A percentile compares a stretch with the other conserved stretches of the same genome.
phyloP scores from a whole-genome alignment of 257 asterid genomes.

The Petrea volubilis region DNA sequence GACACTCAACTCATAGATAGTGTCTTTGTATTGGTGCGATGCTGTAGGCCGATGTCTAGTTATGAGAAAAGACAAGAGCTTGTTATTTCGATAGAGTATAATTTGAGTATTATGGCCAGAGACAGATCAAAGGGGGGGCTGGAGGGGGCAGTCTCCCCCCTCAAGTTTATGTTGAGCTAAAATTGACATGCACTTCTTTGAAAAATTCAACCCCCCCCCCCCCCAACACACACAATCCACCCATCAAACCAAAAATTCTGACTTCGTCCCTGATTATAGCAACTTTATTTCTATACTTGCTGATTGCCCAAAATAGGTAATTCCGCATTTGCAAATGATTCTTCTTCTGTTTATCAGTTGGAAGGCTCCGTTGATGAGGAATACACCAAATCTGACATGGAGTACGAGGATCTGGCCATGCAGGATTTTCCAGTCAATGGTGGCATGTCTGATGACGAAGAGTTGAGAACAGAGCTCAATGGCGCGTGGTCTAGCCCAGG shows the following conservation, averaged over 20 bases:
- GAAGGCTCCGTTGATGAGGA: slow-evolving; percentile 94
- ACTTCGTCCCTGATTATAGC: too few species aligned
- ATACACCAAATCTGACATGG: slow-evolving; percentile 80
- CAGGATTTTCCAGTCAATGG: slow-evolving; percentile 45
- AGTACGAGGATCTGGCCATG: slow-evolving; percentile 89
- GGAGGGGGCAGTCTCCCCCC: too few species aligned
- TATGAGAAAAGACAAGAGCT: not conserved
- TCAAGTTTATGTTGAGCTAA: too few species aligned
- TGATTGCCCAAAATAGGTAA: not conserved
- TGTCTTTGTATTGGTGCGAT: not conserved
- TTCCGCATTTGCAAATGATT: slow-evolving; percentile 12
- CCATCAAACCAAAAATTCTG: too few species aligned
- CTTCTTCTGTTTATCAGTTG: too few species aligned
- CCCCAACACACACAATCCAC: too few species aligned
- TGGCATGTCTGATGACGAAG: slow-evolving; percentile 45
- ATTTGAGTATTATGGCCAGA: not conserved
- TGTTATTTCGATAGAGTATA: not conserved
- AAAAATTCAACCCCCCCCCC: too few species aligned
- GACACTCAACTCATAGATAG: not conserved
- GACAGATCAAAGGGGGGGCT: too few species aligned
- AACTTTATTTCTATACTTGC: not conserved
- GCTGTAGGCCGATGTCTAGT: not conserved
- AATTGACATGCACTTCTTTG: too few species aligned
- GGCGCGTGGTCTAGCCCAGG: slow-evolving; percentile 23
- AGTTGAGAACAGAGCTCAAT: slow-evolving; percentile 15